Conservation (phyloP, 257 asterid genomes). For the Salvia hispanica region DNA sequence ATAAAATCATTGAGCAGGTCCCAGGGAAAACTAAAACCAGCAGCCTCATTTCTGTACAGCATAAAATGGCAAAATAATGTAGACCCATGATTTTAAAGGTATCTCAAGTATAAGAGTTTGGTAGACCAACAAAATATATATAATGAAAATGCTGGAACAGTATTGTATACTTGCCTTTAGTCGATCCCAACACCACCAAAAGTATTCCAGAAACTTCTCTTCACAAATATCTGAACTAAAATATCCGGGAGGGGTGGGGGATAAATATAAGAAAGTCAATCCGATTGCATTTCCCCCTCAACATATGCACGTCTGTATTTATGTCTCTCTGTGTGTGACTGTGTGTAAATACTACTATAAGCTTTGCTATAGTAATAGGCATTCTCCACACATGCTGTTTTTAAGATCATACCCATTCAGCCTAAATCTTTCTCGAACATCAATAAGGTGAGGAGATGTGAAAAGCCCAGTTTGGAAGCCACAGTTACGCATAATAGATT, state of each 20-base stretch:
- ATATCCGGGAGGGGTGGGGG: conserved; percentile 27
- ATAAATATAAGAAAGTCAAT: conserved; percentile 22
- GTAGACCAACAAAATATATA: conserved; percentile 6
- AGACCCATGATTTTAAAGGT: conserved; percentile 10
- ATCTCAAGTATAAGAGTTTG: background rate
- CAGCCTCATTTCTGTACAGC: background rate
- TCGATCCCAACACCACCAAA: conserved; percentile 95
- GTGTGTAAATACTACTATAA: background rate
- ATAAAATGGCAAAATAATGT: background rate
- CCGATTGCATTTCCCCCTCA: conserved; percentile 18
- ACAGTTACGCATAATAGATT: conserved; percentile 85
- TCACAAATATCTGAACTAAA: conserved; percentile 71
- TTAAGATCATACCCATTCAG: conserved; percentile 73
- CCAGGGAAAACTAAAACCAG: conserved; percentile 3
- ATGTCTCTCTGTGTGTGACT: background rate
- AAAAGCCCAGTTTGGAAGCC: conserved; percentile 93
- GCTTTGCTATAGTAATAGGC: conserved; percentile 14
- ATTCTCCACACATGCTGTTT: conserved; percentile 9
- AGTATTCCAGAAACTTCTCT: conserved; percentile 87
- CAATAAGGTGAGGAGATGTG: conserved; percentile 98
- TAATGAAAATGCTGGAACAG: conserved; percentile 6
- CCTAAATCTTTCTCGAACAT: conserved; percentile 91
- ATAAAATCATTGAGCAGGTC: conserved; percentile 17
- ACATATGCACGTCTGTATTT: background rate
- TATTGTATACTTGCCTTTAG: conserved; percentile 59